Evolutionary conservation across 2,329 filamentous ascomycete genomes (phyloP), one percentile per base, ranked within the genome.

Genomic region (Polychaeton citri): DNA sequence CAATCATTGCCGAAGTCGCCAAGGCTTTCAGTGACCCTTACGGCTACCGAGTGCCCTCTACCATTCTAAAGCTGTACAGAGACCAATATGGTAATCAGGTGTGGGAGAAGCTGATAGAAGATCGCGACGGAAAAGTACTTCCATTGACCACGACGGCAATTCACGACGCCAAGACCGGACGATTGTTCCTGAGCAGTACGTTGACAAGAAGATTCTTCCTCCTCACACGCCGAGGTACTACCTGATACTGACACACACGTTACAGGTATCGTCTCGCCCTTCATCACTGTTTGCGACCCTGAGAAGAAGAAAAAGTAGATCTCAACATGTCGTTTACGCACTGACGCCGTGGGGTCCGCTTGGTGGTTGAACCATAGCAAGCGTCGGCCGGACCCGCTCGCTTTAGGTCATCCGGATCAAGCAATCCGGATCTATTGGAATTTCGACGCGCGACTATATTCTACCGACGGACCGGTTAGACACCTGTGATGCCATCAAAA

Each of bases 241-340:
- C 12, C 24, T 7, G 24, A 15, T 28, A 15, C 7, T n/a, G n/a
- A n/a, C n/a, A n/a, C n/a, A n/a, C n/a, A n/a, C n/a, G n/a, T n/a
- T n/a, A n/a, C 21, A 9, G 44, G 46, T 9, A 39, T 45, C n/a
- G 36, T 38, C 17, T 37, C 38, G 9, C 42, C 44, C 2, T 48
- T 46, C 24, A 39, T 48, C 20, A 42, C 38, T 10, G 46, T 47
- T 21, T 48, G 46, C 36, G 44, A 48, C 24, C n/a, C n/a, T n/a
- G 15, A 28, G 24, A 28, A 28, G 24, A 28, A 28, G 24, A 28
- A 15, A 12, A 28, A 7, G 3, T 28, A 28, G 7, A 15, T 28
- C n/a, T n/a, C n/a, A n/a, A n/a, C n/a, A n/a, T n/a, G n/a, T n/a
- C n/a, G n/a, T n/a, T n/a, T n/a, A n/a, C n/a, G n/a, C n/a, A n/a